Percentiles rank a stretch among this genome's conserved stretches.
These are phyloP conservation scores for Sarocladiaceae sp. DNA, from an alignment of 2,329 filamentous ascomycete species.

Conservation along the genomic window DNA sequence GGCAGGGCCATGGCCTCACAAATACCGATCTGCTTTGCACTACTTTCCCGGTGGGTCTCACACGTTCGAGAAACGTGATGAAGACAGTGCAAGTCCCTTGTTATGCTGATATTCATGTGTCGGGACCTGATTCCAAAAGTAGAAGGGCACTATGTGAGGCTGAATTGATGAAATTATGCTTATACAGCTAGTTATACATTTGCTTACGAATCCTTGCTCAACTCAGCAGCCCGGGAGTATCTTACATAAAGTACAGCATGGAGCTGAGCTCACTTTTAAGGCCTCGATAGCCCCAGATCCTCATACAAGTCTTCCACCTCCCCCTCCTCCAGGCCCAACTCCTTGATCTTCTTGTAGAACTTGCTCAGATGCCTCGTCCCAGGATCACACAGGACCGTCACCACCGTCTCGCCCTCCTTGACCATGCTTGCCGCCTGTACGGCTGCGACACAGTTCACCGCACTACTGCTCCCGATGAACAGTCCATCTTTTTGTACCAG, in stretches of 20 bases:
- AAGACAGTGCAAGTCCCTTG: too few species aligned
- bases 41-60: too few species aligned
- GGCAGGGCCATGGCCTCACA: slow-evolving; percentile 9
- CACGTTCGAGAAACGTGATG: too few species aligned
- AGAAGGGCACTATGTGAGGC: too few species aligned
- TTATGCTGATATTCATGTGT: too few species aligned
- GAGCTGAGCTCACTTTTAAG: background rate
- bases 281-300: slow-evolving; percentile 33
- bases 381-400: slow-evolving; percentile 84
- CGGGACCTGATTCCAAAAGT: too few species aligned
- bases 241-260: too few species aligned
- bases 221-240: too few species aligned
- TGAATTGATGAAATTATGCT: too few species aligned
- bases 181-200: too few species aligned
- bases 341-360: slow-evolving; percentile 73
- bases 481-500: slow-evolving; percentile 93
- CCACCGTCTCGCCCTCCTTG: slow-evolving; percentile 59
- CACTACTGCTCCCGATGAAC: slow-evolving; percentile 89
- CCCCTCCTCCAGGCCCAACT: slow-evolving; percentile 61
- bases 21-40: background rate
- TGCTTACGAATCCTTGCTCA: too few species aligned
- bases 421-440: slow-evolving; percentile 63
- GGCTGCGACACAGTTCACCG: slow-evolving; percentile 91
- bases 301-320: slow-evolving; percentile 44
- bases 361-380: slow-evolving; percentile 80